These are phyloP conservation scores for Lactifluus piperatus DNA, from an alignment of 768 basidiomycete species.

Conservation along the genomic window DNA sequence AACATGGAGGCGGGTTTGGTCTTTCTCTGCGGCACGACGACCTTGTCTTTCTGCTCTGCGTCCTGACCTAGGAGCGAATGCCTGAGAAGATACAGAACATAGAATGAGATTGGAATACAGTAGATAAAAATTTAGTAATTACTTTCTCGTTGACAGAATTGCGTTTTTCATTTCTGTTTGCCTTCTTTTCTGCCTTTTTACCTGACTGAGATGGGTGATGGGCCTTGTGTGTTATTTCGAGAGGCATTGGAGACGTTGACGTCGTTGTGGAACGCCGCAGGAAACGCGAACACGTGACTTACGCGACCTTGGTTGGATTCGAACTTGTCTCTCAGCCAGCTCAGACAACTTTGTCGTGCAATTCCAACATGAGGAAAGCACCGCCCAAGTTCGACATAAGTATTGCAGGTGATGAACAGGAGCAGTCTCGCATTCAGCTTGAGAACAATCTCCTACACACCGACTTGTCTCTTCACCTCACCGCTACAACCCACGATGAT, in stretches of 20 bases:
- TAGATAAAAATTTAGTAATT: slow-evolving; percentile 14
- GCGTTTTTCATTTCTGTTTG: slow-evolving; percentile 58
- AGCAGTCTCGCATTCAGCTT: slow-evolving; percentile 67
- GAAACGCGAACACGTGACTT: slow-evolving; percentile 13
- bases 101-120: not conserved
- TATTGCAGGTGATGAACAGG: slow-evolving; percentile 67
- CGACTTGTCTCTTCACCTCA: slow-evolving; percentile 62
- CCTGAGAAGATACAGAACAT: slow-evolving; percentile 35
- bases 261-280: not conserved
- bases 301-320: slow-evolving; percentile 9
- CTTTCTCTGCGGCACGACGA: slow-evolving; percentile 82
- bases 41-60: slow-evolving; percentile 84
- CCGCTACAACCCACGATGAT: slow-evolving; percentile 37
- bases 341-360: too few species aligned
- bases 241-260: too few species aligned
- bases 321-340: too few species aligned
- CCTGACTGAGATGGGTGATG: slow-evolving; percentile 72
- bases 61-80: slow-evolving; percentile 89
- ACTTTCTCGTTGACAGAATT: slow-evolving; percentile 90
- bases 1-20: slow-evolving; percentile 92
- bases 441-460: slow-evolving; percentile 71
- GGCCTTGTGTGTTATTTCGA: slow-evolving; percentile 72
- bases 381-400: slow-evolving; percentile 32
- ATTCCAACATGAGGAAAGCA: slow-evolving; percentile 5
- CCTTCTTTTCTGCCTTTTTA: slow-evolving; percentile 69